These are phyloP conservation scores for Pulveroboletus sp. DNA, from an alignment of 768 basidiomycete genomes.

Conservation along the genomic window DNA sequence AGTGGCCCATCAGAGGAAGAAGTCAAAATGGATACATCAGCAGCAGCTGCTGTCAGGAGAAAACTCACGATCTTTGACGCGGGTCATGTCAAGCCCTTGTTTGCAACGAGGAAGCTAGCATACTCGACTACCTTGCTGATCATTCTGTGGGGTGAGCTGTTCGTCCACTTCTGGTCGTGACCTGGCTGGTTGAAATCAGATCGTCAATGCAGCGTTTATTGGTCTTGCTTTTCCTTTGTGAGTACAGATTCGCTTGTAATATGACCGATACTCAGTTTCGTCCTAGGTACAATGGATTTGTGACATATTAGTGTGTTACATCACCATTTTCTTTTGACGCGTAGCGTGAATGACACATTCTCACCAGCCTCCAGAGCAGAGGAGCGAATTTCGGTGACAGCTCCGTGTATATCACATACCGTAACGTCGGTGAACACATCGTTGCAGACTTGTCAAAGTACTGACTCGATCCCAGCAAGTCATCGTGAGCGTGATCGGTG, in stretches of 20 bases:
- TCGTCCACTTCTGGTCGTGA: background rate
- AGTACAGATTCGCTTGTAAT: conserved; percentile 11
- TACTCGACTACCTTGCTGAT: conserved; percentile 49
- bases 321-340: background rate
- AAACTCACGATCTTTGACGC: conserved; percentile 36
- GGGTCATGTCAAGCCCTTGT: conserved; percentile 44
- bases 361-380: conserved; percentile 51
- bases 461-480: conserved; percentile 38
- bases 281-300: conserved; percentile 45
- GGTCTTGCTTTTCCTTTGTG: conserved; percentile 72
- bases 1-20: conserved; percentile 7
- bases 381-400: conserved; percentile 69
- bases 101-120: conserved; percentile 46
- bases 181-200: background rate
- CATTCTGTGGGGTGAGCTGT: conserved; percentile 43
- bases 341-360: background rate
- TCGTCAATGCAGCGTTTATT: conserved; percentile 50
- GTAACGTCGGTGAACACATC: conserved; percentile 44
- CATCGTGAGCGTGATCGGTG: conserved; percentile 51
- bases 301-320: conserved; percentile 44
- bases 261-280: background rate
- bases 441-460: background rate
- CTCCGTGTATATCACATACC: conserved; percentile 66
- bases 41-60: conserved; percentile 35
- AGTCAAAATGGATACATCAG: conserved; percentile 32